phyloP scores from a whole-genome alignment of 1,139 yeast genomes.

The Komagataea norvegica region DNA sequence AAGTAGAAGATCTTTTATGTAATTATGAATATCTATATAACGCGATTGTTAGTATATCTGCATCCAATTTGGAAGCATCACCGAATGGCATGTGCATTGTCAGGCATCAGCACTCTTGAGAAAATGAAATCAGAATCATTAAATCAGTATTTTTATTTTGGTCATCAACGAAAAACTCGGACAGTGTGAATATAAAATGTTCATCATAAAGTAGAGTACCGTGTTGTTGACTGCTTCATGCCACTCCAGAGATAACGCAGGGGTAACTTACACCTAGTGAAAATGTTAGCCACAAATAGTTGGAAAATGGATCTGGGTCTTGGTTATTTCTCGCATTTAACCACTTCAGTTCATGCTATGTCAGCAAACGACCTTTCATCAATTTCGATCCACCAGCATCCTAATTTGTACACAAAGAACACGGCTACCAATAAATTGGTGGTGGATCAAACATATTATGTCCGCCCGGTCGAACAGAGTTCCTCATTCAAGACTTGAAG shows the following conservation, averaged over 20 bases:
- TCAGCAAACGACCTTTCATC: conserved; percentile 57
- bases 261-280: too few relatives aligned
- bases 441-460: conserved; percentile 45
- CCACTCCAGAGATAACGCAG: too few relatives aligned
- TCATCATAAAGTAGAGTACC: conserved; percentile 40
- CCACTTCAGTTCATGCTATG: not conserved
- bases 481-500: conserved; percentile 42
- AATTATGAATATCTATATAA: too few relatives aligned
- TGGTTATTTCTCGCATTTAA: too few relatives aligned
- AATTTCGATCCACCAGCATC: conserved; percentile 49
- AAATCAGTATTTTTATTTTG: conserved; percentile 59
- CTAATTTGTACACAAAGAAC: conserved; percentile 61
- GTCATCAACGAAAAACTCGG: conserved; percentile 46
- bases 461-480: conserved; percentile 75
- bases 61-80: too few relatives aligned
- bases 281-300: too few relatives aligned
- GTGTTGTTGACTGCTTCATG: too few relatives aligned
- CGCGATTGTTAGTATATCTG: too few relatives aligned
- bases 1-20: not conserved
- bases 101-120: too few relatives aligned
- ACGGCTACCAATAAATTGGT: conserved; percentile 57
- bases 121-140: conserved; percentile 58
- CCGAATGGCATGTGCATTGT: too few relatives aligned
- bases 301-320: too few relatives aligned
- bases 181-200: conserved; percentile 59